Evolutionary conservation across 2,329 filamentous ascomycete genomes (phyloP), one percentile per base, ranked within the genome.

Genomic region (Penicillium sp.): DNA sequence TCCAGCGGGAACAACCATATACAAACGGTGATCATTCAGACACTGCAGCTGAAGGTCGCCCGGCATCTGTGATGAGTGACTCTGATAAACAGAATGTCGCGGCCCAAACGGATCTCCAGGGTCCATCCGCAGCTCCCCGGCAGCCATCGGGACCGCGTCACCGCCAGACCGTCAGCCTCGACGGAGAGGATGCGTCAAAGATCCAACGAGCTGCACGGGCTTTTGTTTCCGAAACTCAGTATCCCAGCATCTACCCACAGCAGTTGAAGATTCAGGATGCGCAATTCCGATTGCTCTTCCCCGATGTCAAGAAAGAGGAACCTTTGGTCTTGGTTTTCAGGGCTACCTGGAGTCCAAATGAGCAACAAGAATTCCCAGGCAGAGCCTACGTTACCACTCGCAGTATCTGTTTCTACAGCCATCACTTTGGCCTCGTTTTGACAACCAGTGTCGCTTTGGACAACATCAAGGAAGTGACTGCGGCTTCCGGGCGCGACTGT

Each of bases 341-440:
- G 47, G 94, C 93, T 16, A 91, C 92, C 0, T 99, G 95, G 92
- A 89, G 87, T 68, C 86, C 87, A 1, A 89, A 87, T 65, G 87
- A 90, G 55, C 84, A 87, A 66, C 88, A 90, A 74, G 88, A 90
- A 60, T 91, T 98, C 60, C 88, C 89, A 9, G 89, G 95, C 0
- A 87, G 95, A 54, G 87, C 96, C 24, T 99, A 96, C 73, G 88
- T 96, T 60, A 98, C 94, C 0, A 83, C 89, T 0, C 87, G 89
- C 61, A 90, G 93, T 64, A 87, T 99, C 73, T 98, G 96, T 75
- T 98, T 99, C 72, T 99, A 97, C 77, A 96, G 93, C 68, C 90
- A 98, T 70, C 91, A 97, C 71, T 87, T 97, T 73, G 95, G 95
- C 6, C 83, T 99, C 6, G 89, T 98, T 0, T 83, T 96, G 37